These are phyloP conservation scores for Avena eriantha DNA, from an alignment of 176 grass and related monocot species.

Conservation along the genomic window DNA sequence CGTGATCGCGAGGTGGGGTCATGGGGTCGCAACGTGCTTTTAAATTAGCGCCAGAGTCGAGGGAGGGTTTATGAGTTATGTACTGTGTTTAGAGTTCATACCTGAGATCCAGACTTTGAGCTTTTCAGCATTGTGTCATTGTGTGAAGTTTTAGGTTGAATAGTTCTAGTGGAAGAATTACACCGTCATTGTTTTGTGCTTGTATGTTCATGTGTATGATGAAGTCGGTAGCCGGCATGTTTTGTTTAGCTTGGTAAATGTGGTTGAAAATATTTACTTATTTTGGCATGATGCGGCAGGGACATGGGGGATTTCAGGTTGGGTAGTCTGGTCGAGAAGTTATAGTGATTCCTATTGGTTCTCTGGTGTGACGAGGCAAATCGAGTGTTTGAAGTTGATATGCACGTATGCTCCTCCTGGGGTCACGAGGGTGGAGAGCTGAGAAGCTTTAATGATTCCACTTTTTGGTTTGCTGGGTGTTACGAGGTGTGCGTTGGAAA, in stretches of 20 bases:
- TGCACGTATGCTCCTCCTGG: constrained; percentile 5
- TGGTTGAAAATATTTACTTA: not conserved
- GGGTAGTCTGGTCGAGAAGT: not conserved
- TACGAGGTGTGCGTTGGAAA: not conserved
- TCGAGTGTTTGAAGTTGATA: not conserved
- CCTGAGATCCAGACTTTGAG: constrained; percentile 14
- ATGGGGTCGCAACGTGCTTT: not conserved
- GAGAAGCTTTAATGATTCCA: not conserved
- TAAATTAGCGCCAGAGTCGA: not conserved
- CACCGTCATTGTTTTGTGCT: not conserved
- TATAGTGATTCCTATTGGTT: not conserved
- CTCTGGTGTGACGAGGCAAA: not conserved
- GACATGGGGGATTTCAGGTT: not conserved
- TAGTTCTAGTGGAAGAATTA: not conserved
- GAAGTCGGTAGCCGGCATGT: not conserved
- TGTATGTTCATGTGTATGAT: not conserved
- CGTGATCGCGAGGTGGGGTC: not conserved
- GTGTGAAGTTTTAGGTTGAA: not conserved
- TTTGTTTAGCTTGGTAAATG: not conserved
- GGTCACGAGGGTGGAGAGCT: not conserved
- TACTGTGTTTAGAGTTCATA: not conserved
- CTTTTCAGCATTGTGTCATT: not conserved
- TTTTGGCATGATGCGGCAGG: not conserved
- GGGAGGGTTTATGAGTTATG: constrained; percentile 32
- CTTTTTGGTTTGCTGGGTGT: not conserved